Evolutionary conservation across 495 filamentous ascomycete species (phyloP).

Genomic region (Aspergillus campestris): DNA sequence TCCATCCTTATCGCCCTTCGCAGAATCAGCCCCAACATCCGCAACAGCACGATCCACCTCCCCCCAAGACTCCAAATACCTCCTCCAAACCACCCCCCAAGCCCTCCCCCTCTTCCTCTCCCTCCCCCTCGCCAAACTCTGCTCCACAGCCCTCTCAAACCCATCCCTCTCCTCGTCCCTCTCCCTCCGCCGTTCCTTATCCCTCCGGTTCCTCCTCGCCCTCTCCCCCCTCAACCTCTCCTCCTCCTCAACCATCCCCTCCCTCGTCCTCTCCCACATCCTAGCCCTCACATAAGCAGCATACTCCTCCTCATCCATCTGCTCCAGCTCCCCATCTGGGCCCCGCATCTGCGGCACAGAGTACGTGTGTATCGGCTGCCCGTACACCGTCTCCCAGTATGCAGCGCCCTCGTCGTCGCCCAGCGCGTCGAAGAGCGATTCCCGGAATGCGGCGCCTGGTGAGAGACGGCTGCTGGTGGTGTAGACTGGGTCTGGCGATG

Average conservation of each 20-base stretch:
- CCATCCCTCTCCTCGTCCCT: constrained; percentile 21
- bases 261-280: constrained; percentile 89
- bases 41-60: constrained; percentile 32
- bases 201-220: constrained; percentile 33
- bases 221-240: constrained; percentile 51
- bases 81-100: constrained; percentile 51
- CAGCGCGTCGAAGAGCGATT: constrained; percentile 97
- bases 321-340: constrained; percentile 58
- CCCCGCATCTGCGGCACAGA: constrained; percentile 28
- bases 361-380: constrained; percentile 77
- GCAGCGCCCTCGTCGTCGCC: constrained; percentile 94
- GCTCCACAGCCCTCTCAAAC: constrained; percentile 42
- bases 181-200: constrained; percentile 27
- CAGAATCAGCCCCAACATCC: neutral
- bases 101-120: constrained; percentile 40
- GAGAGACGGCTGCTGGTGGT: constrained; percentile 23
- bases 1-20: constrained; percentile 3
- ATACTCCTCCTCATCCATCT: constrained; percentile 89
- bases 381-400: constrained; percentile 93
- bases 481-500: neutral
- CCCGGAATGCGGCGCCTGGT: constrained; percentile 70
- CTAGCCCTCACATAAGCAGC: constrained; percentile 67
- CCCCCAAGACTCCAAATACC: constrained; percentile 58
- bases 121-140: constrained; percentile 42
- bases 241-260: constrained; percentile 56